Evolutionary conservation across 2,329 filamentous ascomycete genomes (phyloP).

Genomic region (Alternaria gansuensis): DNA sequence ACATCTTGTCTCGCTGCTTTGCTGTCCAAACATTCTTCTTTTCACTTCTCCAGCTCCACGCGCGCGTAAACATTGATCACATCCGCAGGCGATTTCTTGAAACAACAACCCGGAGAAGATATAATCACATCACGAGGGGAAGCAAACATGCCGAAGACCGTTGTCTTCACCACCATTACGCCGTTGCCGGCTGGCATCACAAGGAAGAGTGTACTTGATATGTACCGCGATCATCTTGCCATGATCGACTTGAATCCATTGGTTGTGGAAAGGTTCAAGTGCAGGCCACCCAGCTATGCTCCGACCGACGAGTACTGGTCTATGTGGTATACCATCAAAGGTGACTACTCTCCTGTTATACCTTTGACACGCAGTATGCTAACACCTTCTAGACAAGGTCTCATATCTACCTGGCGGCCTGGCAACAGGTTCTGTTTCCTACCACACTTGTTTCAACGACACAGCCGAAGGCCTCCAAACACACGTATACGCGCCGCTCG

Average conservation of each 20-base stretch:
- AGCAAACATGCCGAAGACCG: constrained; percentile 71
- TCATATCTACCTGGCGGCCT: constrained; percentile 75
- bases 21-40: constrained; percentile 29
- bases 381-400: constrained; percentile 67
- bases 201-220: constrained; percentile 74
- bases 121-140: constrained; percentile 3
- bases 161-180: constrained; percentile 79
- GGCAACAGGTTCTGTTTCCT: constrained; percentile 73
- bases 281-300: constrained; percentile 72
- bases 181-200: constrained; percentile 75
- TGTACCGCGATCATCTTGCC: constrained; percentile 78
- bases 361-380: constrained; percentile 1
- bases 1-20: constrained; percentile 31
- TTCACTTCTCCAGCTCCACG: constrained; percentile 22
- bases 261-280: constrained; percentile 74
- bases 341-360: constrained; percentile 26
- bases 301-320: constrained; percentile 75
- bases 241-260: constrained; percentile 92
- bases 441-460: constrained; percentile 83
- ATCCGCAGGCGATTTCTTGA: constrained; percentile 16
- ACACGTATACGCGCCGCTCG: constrained; percentile 83
- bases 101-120: constrained; percentile 12
- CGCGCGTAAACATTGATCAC: constrained; percentile 20
- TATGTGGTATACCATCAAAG: constrained; percentile 71
- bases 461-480: constrained; percentile 77